phyloP scores from a whole-genome alignment of 129 eudicot species.

The Flaveria robusta region DNA sequence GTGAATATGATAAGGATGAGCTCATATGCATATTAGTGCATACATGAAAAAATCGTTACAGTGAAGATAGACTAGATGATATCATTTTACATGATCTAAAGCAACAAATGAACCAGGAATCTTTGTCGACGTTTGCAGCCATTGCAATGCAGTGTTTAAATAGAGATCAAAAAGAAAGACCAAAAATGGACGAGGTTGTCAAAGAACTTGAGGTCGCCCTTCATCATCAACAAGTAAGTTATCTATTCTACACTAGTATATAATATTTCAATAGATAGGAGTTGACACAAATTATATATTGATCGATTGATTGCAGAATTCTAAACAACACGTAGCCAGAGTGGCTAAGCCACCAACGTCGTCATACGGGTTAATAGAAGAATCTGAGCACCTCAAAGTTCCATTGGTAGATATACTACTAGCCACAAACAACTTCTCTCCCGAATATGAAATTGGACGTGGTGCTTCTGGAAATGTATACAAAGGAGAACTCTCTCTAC shows the following conservation, averaged over 20 bases:
- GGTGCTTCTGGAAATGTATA: slow-evolving; percentile 7
- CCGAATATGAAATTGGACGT: not conserved
- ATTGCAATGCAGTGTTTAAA: not conserved
- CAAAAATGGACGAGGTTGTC: not conserved
- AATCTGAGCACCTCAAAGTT: slow-evolving; percentile 20
- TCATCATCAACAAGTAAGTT: slow-evolving; percentile 16
- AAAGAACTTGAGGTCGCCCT: slow-evolving; percentile 13
- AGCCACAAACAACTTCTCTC: slow-evolving; percentile 11
- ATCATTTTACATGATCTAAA: slow-evolving; percentile 17
- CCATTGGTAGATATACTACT: not conserved
- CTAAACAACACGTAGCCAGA: not conserved
- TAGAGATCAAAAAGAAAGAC: not conserved
- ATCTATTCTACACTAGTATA: not conserved
- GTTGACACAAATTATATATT: not conserved
- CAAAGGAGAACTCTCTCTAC: slow-evolving; percentile 13
- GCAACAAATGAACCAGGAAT: slow-evolving; percentile 12
- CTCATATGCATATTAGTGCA: not conserved
- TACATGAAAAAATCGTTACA: not conserved
- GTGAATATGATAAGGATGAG: not conserved
- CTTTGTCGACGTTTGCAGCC: not conserved
- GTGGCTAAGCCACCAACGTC: not conserved
- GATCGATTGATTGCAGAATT: not conserved
- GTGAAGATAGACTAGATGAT: slow-evolving; percentile 16
- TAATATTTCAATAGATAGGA: not conserved
- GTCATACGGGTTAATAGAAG: not conserved